phyloP scores from a whole-genome alignment of 306 rosid genomes.

The Castanospermum australe region DNA sequence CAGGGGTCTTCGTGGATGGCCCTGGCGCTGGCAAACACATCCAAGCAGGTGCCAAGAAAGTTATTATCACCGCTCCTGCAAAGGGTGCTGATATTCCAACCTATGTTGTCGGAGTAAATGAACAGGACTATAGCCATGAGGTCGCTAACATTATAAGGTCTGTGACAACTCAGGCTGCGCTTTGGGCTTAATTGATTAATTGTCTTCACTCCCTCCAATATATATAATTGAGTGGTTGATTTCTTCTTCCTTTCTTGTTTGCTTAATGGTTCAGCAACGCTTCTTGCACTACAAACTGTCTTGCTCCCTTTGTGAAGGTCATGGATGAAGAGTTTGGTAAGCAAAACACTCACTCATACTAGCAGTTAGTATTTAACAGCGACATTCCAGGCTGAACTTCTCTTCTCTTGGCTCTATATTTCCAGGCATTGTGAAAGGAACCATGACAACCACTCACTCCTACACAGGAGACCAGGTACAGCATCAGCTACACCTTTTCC shows the following conservation, averaged over 20 bases:
- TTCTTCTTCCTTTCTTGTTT: neutral
- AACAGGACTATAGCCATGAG: conserved; percentile 68
- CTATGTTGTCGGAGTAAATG: conserved; percentile 89
- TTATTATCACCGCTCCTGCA: conserved; percentile 97
- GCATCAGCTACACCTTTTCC: conserved; percentile 62
- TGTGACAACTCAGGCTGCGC: conserved; percentile 51
- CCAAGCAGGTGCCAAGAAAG: conserved; percentile 99
- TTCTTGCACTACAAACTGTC: conserved; percentile 93
- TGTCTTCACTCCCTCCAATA: neutral
- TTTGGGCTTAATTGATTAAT: conserved; percentile 11
- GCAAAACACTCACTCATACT: neutral
- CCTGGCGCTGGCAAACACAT: conserved; percentile 99
- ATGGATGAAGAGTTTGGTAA: conserved; percentile 74
- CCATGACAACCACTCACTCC: conserved; percentile 85
- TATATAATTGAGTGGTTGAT: neutral
- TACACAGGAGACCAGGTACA: conserved; percentile 81
- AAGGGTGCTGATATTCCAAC: conserved; percentile 99
- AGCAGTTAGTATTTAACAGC: neutral
- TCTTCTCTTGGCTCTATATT: neutral
- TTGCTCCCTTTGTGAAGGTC: conserved; percentile 77
- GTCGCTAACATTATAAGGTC: conserved; percentile 84
- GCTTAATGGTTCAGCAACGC: conserved; percentile 73
- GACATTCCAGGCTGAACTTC: neutral
- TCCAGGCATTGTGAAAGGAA: conserved; percentile 75
- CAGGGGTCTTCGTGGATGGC: conserved; percentile 99